These are phyloP conservation scores for Trichosporon ovoides DNA, from an alignment of 1,284 basidiomycete species.

Conservation along the genomic window DNA sequence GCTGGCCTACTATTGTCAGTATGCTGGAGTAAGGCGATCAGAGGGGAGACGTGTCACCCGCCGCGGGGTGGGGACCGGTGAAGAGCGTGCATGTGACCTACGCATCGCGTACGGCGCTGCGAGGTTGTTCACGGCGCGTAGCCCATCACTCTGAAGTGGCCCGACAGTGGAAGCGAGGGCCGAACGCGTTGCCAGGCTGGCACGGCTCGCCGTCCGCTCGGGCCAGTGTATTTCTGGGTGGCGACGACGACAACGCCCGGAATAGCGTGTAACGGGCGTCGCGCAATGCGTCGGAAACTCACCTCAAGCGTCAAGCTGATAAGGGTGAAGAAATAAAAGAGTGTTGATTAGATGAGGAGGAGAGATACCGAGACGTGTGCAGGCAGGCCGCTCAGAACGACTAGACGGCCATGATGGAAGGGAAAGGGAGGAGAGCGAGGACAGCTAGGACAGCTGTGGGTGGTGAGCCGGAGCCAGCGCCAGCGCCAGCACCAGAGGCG, in stretches of 20 bases:
- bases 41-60: conserved; percentile 5
- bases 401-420: background rate
- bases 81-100: background rate
- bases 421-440: background rate
- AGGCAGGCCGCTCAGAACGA: background rate
- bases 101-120: background rate
- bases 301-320: conserved; percentile 4
- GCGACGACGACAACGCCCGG: background rate
- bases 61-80: background rate
- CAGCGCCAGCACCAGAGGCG: no score
- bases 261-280: background rate
- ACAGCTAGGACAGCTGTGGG: no score
- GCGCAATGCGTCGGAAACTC: background rate
- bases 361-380: background rate
- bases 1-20: conserved; percentile 6
- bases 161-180: background rate
- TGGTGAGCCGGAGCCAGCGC: no score
- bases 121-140: no score
- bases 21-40: background rate
- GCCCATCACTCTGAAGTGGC: no score
- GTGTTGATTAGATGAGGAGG: background rate
- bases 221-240: background rate
- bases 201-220: background rate
- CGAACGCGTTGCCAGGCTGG: background rate
- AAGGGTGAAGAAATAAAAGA: background rate